Evolutionary conservation across 2,329 filamentous ascomycete species (phyloP).

Genomic region (Esteya vermicola): DNA sequence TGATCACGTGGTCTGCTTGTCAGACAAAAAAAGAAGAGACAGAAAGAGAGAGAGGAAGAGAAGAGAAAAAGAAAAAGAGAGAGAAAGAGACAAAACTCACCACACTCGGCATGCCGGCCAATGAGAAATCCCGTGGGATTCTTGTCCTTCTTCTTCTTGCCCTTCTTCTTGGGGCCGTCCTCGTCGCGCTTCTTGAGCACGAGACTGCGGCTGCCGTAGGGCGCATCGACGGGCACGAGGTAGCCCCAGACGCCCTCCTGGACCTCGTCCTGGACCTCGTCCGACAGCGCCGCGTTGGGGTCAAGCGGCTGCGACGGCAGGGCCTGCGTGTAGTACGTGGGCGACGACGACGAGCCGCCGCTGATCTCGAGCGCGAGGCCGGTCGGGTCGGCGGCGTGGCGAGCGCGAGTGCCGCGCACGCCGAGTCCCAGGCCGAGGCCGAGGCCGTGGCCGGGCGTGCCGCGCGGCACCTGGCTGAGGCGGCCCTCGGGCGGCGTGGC

Average conservation of each 20-base stretch:
- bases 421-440: too few species aligned
- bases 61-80: too few species aligned
- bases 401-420: slow-evolving; percentile 17
- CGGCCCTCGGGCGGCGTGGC: slow-evolving; percentile 52
- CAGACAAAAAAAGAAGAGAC: slow-evolving; percentile 7
- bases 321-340: slow-evolving; percentile 58
- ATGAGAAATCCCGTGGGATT: slow-evolving; percentile 78
- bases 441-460: slow-evolving; percentile 10
- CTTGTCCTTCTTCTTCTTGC: slow-evolving; percentile 35
- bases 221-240: slow-evolving; percentile 64
- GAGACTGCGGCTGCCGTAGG: slow-evolving; percentile 48
- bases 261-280: slow-evolving; percentile 74
- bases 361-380: too few species aligned
- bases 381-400: not conserved
- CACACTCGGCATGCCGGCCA: slow-evolving; percentile 86
- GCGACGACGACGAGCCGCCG: slow-evolving; percentile 29
- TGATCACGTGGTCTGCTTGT: slow-evolving; percentile 52
- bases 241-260: slow-evolving; percentile 86
- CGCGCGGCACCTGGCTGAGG: slow-evolving; percentile 38
- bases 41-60: not conserved
- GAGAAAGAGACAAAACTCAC: too few species aligned
- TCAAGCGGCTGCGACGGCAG: slow-evolving; percentile 67
- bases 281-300: slow-evolving; percentile 55
- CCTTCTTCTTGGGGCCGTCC: slow-evolving; percentile 21
- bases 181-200: slow-evolving; percentile 57